Evolutionary conservation across 1,284 basidiomycete genomes (phyloP).

Genomic region (Meira nashicola): DNA sequence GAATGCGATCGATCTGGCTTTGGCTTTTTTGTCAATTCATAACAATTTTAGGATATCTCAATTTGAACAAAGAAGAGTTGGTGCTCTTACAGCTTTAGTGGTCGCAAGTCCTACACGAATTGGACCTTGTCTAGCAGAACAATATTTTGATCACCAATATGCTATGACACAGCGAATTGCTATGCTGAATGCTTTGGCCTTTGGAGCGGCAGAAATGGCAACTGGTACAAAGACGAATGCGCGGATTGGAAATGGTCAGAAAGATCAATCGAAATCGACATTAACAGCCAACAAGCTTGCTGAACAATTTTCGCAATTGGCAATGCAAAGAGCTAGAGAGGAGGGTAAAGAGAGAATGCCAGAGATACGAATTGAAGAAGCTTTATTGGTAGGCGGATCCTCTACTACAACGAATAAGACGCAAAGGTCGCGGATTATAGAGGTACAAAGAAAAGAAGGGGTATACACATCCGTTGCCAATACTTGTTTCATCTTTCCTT

Average conservation of each 20-base stretch:
- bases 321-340: conserved; percentile 8
- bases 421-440: not conserved
- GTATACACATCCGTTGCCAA: conserved; percentile 25
- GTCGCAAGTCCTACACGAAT: conserved; percentile 70
- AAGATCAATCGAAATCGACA: not conserved
- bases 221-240: not conserved
- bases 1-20: conserved; percentile 75
- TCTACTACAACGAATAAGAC: conserved; percentile 22
- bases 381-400: conserved; percentile 20
- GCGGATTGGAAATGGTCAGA: not conserved
- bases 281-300: not conserved
- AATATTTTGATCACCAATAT: conserved; percentile 88
- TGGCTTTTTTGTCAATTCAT: conserved; percentile 69
- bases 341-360: conserved; percentile 27
- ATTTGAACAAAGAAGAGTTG: conserved; percentile 75
- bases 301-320: conserved; percentile 11
- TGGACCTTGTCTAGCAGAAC: conserved; percentile 75
- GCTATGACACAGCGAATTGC: conserved; percentile 75
- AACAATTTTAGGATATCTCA: conserved; percentile 75
- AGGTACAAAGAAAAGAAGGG: no score
- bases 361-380: conserved; percentile 14
- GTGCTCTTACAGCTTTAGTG: conserved; percentile 71
- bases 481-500: conserved; percentile 63
- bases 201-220: conserved; percentile 79
- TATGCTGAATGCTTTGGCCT: conserved; percentile 77